phyloP scores from a whole-genome alignment of 164 flowering plant species.

The Vitis rotundifolia region DNA sequence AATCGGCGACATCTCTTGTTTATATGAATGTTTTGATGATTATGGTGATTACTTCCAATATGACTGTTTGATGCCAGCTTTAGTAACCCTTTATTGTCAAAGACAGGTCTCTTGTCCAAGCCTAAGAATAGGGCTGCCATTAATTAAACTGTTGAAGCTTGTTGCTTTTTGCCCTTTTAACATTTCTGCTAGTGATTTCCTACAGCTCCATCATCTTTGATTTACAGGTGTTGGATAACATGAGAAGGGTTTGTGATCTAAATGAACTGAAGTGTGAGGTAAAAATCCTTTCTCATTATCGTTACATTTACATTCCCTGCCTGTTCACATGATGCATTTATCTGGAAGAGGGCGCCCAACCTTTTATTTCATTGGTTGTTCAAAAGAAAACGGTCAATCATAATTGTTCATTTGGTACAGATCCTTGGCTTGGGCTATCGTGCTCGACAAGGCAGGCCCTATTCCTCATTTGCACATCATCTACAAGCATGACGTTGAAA shows the following conservation, averaged over 20 bases:
- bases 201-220: background rate
- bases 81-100: no score
- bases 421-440: background rate
- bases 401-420: background rate
- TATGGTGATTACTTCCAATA: no score
- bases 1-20: no score
- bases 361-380: background rate
- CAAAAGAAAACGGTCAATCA: background rate
- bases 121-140: background rate
- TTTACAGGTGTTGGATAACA: slow-evolving; percentile 81
- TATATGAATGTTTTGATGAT: no score
- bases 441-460: background rate
- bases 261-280: slow-evolving; percentile 73
- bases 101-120: no score
- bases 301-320: background rate
- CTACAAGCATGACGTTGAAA: background rate
- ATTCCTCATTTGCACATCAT: background rate
- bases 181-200: background rate
- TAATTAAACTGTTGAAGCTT: background rate
- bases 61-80: no score
- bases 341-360: background rate
- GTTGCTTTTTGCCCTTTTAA: background rate
- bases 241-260: slow-evolving; percentile 59
- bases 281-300: slow-evolving; percentile 13
- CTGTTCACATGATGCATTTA: background rate